Evolutionary conservation across 768 basidiomycete species (phyloP), one percentile per base, ranked within the genome.

Genomic region (Terana coerulea): DNA sequence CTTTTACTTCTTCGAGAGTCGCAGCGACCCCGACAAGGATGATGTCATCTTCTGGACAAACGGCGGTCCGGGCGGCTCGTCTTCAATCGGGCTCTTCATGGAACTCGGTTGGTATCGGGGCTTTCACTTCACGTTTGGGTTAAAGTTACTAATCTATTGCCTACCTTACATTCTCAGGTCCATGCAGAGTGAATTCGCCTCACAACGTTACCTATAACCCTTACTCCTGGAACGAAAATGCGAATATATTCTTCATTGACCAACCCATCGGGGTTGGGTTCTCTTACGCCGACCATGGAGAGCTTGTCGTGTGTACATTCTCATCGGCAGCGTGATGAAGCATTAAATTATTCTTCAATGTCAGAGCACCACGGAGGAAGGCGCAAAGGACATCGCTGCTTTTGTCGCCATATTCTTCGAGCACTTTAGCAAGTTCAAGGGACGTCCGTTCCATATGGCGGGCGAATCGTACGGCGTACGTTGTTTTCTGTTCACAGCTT

Each of bases 401-500:
- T 89, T 89, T 57, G 72, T 88, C 0, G 70, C 77, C 3, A 79
- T 89, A 48, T 88, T 88, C 67, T 88, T 88, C 42, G 84, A 88
- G 58, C 75, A 82, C 51, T 91, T 91, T 62, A 73, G 66, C 49
- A 72, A 83, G 58, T 88, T 88, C 71, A 81, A 85, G 57, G 85
- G 84, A 2, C 70, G 86, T 3, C 62, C 71, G 2, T 67, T 73
- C 34, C 72, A 73, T 42, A 60, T 74, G 54, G 64, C 69, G 17
- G 71, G 72, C 12, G 68, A 81, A 65, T 80, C 78, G 3, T 80
- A 81, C 34, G 80, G 71, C 11, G 81, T 78, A 54, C 41, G 72
- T 65, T 17, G 3, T 28, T 10, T 44, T 52, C 53, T 19, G 3
- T 29, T 35, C 28, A 5, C 11, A 12, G 5, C 25, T 17, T 1